phyloP scores from a whole-genome alignment of 1,139 yeast species.

The Debaryomyces psychrophilus region DNA sequence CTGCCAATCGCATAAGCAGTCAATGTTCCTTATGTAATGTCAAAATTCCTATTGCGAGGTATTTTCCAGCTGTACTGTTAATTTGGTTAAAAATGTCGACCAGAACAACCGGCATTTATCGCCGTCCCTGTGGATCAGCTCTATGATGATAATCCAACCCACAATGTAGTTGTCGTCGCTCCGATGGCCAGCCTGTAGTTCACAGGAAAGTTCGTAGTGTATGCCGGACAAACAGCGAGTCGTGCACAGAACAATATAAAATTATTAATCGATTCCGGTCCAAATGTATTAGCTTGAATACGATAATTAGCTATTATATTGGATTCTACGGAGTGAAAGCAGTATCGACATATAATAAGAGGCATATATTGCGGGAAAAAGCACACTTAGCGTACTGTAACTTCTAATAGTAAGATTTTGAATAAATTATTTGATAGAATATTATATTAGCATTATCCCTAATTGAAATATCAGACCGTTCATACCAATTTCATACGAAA shows the following conservation, averaged over 20 bases:
- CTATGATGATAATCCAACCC: too few species aligned
- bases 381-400: not conserved
- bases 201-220: not conserved
- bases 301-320: not conserved
- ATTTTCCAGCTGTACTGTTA: not conserved
- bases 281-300: not conserved
- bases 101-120: not conserved
- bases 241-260: conserved; percentile 7
- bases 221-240: not conserved
- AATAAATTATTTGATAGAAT: conserved; percentile 6
- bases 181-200: not conserved
- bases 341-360: conserved; percentile 1
- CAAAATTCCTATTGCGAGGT: not conserved
- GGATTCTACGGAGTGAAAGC: conserved; percentile 1
- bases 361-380: not conserved
- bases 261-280: conserved; percentile 2
- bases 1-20: not conserved
- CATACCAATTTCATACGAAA: not conserved
- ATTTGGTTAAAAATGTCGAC: not conserved
- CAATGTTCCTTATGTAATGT: not conserved
- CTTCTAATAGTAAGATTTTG: not conserved
- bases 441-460: conserved; percentile 8
- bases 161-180: too few species aligned
- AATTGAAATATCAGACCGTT: conserved; percentile 3
- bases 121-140: too few species aligned